Conservation (phyloP, 257 asterid species). For the Solanum etuberosum region DNA sequence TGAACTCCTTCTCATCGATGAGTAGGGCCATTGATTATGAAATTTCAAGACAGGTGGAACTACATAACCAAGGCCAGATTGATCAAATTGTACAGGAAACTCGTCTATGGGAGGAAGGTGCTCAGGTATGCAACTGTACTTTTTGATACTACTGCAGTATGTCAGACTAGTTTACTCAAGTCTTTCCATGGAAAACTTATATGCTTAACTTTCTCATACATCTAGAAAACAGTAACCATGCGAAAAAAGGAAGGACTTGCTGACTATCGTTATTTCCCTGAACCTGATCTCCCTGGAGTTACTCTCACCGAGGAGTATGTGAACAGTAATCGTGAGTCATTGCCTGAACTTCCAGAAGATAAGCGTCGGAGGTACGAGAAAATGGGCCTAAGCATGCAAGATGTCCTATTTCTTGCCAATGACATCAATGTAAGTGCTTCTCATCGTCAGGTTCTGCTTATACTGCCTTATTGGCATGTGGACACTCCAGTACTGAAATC, state of each 20-base stretch:
- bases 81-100: conserved; percentile 90
- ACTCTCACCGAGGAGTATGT: conserved; percentile 56
- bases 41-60: conserved; percentile 77
- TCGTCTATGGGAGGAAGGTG: conserved; percentile 98
- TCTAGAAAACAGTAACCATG: conserved; percentile 90
- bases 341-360: conserved; percentile 93
- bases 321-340: conserved; percentile 38
- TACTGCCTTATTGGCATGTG: neutral
- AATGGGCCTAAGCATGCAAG: conserved; percentile 92
- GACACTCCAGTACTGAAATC: neutral
- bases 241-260: conserved; percentile 98
- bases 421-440: conserved; percentile 51
- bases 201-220: conserved; percentile 7
- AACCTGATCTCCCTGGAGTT: conserved; percentile 97
- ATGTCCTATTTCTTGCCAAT: conserved; percentile 83
- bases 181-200: neutral
- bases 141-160: neutral
- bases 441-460: neutral
- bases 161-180: neutral
- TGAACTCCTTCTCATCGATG: conserved; percentile 91
- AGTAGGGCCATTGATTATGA: conserved; percentile 93
- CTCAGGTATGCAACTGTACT: conserved; percentile 57
- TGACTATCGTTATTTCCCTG: conserved; percentile 96
- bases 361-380: conserved; percentile 81
- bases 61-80: conserved; percentile 68